Evolutionary conservation across 148 eudicot species (phyloP).

Genomic region (Diospyros kaki): DNA sequence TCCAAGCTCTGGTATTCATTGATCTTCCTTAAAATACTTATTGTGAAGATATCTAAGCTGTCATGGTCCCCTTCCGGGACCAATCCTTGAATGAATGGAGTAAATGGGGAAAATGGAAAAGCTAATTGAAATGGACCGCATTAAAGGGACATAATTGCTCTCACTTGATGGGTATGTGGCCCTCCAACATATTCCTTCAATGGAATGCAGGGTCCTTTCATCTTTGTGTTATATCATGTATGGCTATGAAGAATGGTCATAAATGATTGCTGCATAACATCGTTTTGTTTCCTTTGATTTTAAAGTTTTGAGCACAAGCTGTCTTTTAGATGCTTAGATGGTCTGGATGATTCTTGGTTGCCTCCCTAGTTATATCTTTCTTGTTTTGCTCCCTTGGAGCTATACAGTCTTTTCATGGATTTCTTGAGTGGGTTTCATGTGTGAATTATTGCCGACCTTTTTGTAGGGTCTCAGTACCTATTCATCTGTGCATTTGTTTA

Average conservation of each 20-base stretch:
- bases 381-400: neutral
- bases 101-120: neutral
- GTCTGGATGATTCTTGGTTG: neutral
- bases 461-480: neutral
- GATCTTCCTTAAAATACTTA: neutral
- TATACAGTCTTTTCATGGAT: neutral
- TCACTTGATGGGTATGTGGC: slow-evolving; percentile 5
- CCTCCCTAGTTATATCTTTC: neutral
- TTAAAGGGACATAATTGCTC: slow-evolving; percentile 8
- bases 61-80: neutral
- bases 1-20: neutral
- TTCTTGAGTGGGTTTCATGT: neutral
- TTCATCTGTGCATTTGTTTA: neutral
- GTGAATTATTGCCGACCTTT: neutral
- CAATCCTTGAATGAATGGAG: neutral
- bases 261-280: neutral
- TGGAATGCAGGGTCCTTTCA: neutral
- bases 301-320: neutral
- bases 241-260: neutral
- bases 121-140: slow-evolving; percentile 8
- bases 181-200: slow-evolving; percentile 4
- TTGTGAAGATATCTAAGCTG: neutral
- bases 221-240: neutral
- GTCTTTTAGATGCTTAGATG: neutral
- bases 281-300: neutral